Percentiles rank a stretch among this genome's conserved stretches.
phyloP scores from a whole-genome alignment of 768 basidiomycete species.

The Psilocybe azurescens region DNA sequence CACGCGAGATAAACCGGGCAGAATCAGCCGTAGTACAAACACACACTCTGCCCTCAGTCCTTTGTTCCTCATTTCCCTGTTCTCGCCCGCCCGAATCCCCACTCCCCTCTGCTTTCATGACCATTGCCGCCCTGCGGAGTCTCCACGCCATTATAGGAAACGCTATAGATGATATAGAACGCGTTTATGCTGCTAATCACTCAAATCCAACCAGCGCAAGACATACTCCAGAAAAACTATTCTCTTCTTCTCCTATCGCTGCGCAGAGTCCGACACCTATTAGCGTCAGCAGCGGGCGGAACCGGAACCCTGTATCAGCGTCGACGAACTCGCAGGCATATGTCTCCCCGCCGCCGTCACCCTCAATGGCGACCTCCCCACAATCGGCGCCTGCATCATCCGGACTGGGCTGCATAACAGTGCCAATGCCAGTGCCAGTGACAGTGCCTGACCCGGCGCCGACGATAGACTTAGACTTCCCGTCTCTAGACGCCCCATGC shows the following conservation, averaged over 20 bases:
- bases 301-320: conserved; percentile 5
- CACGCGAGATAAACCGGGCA: conserved; percentile 15
- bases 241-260: neutral
- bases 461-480: conserved; percentile 64
- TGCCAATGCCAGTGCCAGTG: too few species aligned
- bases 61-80: conserved; percentile 8
- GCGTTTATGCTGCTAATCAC: conserved; percentile 45
- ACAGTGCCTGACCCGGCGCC: neutral
- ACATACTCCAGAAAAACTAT: too few species aligned
- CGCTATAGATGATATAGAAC: conserved; percentile 72
- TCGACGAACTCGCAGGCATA: conserved; percentile 30
- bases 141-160: conserved; percentile 71
- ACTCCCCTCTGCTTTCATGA: conserved; percentile 40
- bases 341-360: conserved; percentile 39
- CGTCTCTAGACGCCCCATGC: conserved; percentile 56
- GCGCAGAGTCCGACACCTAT: neutral
- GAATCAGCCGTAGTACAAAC: conserved; percentile 27
- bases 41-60: conserved; percentile 23
- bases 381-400: neutral
- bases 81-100: conserved; percentile 1
- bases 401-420: too few species aligned
- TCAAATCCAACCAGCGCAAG: too few species aligned
- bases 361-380: conserved; percentile 23
- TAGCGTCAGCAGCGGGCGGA: neutral
- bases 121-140: conserved; percentile 66